Percentiles rank a stretch among this genome's conserved stretches.
phyloP scores from a whole-genome alignment of 768 basidiomycete species.

The Mycena crocata region DNA sequence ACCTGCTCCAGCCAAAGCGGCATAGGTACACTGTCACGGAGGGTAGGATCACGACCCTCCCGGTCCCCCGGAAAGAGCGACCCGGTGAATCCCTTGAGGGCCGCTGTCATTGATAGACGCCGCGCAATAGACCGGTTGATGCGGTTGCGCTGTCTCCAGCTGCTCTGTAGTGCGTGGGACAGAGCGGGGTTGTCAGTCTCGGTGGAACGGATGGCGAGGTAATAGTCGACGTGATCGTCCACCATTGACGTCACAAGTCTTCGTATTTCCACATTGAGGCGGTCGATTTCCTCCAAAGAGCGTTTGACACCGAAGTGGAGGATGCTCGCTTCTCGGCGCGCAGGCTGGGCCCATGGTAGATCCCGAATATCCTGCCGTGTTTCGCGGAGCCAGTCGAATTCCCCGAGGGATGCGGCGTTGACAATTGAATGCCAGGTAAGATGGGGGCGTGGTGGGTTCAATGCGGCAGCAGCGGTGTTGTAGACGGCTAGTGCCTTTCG shows the following conservation, averaged over 20 bases:
- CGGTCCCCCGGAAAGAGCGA: background rate
- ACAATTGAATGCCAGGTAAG: conserved; percentile 32
- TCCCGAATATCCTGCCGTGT: conserved; percentile 16
- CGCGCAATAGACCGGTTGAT: background rate
- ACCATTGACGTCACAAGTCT: conserved; percentile 33
- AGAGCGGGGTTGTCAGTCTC: background rate
- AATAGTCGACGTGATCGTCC: conserved; percentile 14
- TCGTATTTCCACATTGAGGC: conserved; percentile 37
- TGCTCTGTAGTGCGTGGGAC: background rate
- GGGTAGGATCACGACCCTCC: background rate
- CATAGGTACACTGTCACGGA: background rate
- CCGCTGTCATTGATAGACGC: background rate
- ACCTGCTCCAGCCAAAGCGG: background rate
- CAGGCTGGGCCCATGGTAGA: conserved; percentile 20
- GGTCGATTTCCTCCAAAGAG: conserved; percentile 37
- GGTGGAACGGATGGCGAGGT: background rate
- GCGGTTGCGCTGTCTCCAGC: background rate
- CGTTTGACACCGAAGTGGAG: conserved; percentile 24
- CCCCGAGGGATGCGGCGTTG: conserved; percentile 30
- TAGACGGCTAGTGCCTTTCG: conserved; percentile 19
- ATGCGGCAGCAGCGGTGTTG: conserved; percentile 22
- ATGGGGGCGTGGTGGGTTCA: conserved; percentile 13
- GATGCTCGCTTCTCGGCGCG: conserved; percentile 12
- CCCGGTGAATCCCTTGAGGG: background rate
- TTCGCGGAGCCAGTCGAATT: conserved; percentile 34